These are phyloP conservation scores for Ustilaginoidea virens DNA, from an alignment of 2,329 filamentous ascomycete species.

Conservation along the genomic window DNA sequence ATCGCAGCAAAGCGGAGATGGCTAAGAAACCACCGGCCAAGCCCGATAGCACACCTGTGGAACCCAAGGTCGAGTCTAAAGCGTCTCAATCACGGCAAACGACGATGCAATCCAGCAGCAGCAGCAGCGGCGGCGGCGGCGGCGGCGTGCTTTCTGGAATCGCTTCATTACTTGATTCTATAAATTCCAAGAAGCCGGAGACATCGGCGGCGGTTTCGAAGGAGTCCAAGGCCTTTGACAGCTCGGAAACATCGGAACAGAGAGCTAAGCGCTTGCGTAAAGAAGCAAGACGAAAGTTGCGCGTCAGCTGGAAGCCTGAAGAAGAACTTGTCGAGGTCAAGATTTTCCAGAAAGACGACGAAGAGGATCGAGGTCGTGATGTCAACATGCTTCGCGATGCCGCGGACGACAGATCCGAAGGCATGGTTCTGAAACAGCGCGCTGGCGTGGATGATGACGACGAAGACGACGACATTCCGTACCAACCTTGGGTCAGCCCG, in stretches of 20 bases:
- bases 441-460: conserved; percentile 33
- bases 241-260: conserved; percentile 52
- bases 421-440: conserved; percentile 50
- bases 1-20: conserved; percentile 17
- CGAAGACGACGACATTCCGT: conserved; percentile 40
- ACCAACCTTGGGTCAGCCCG: conserved; percentile 37
- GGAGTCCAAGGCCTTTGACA: conserved; percentile 30
- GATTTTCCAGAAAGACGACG: conserved; percentile 56
- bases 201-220: conserved; percentile 31
- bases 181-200: conserved; percentile 26
- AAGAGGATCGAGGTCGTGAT: conserved; percentile 53
- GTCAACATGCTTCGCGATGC: conserved; percentile 57
- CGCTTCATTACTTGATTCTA: conserved; percentile 36
- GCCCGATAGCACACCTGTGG: conserved; percentile 10
- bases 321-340: conserved; percentile 49
- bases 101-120: not conserved
- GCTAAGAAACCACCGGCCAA: conserved; percentile 10
- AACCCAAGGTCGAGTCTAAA: conserved; percentile 14
- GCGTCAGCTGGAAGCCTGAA: conserved; percentile 57
- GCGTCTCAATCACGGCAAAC: conserved; percentile 10
- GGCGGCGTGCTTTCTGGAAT: conserved; percentile 29
- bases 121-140: no score
- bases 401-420: conserved; percentile 56
- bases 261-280: conserved; percentile 54
- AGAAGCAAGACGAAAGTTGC: conserved; percentile 52